phyloP scores from a whole-genome alignment of 2,329 filamentous ascomycete genomes.

The Nakataea oryzae region DNA sequence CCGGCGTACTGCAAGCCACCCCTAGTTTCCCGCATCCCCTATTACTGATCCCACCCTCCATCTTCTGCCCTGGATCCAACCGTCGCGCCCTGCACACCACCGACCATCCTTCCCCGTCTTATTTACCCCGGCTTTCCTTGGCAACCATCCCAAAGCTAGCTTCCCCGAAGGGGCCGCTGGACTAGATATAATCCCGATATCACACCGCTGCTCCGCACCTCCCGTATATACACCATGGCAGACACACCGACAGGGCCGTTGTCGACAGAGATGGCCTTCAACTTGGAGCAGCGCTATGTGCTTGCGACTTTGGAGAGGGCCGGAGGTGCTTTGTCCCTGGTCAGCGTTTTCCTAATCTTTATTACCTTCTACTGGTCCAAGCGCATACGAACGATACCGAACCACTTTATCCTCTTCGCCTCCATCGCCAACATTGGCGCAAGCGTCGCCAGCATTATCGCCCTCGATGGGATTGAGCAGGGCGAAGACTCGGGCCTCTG shows the following conservation, averaged over 20 bases:
- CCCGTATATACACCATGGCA: not conserved
- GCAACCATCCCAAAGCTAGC: not conserved
- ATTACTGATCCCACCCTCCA: not conserved
- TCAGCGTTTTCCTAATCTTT: conserved; percentile 40
- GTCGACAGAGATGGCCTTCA: conserved; percentile 12
- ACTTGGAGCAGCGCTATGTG: conserved; percentile 23
- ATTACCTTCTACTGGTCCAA: conserved; percentile 39
- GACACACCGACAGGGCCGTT: not conserved
- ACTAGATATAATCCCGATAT: not conserved
- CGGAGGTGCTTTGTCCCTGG: conserved; percentile 41
- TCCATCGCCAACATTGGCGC: conserved; percentile 50
- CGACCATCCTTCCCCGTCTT: not conserved
- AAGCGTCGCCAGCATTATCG: conserved; percentile 59
- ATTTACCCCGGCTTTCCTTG: not conserved
- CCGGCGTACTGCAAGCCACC: not conserved
- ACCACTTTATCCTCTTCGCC: conserved; percentile 52
- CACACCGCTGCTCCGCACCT: not conserved
- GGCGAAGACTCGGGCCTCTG: conserved; percentile 49
- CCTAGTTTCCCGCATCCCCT: not conserved
- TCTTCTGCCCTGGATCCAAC: not conserved
- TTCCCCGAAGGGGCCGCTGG: not conserved
- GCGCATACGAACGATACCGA: conserved; percentile 45
- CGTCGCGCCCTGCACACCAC: not conserved
- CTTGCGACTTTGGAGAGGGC: conserved; percentile 40
- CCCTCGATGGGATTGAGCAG: conserved; percentile 48